phyloP scores from a whole-genome alignment of 306 rosid species.

The Quercus ilex region DNA sequence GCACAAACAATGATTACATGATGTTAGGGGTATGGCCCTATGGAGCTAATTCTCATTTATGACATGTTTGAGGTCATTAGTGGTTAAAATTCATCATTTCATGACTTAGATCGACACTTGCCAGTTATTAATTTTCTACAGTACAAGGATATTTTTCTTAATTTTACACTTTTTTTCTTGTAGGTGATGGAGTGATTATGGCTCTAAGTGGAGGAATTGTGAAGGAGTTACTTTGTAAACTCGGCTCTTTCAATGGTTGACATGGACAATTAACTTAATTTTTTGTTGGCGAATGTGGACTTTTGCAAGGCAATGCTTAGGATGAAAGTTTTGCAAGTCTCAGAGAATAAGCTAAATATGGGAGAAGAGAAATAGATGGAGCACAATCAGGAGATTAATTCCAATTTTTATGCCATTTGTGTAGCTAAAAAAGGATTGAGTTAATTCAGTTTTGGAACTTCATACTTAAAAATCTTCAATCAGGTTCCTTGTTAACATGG shows the following conservation, averaged over 20 bases:
- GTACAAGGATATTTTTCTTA: neutral
- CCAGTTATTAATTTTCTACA: neutral
- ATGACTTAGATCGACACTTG: neutral
- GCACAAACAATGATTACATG: neutral
- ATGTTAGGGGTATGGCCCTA: too few species aligned
- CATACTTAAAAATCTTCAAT: neutral
- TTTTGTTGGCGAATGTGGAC: neutral
- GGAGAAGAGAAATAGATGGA: neutral
- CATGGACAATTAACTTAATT: neutral
- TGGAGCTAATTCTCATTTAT: too few species aligned
- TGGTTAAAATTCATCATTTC: neutral
- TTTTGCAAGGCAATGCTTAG: neutral
- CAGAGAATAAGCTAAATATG: neutral
- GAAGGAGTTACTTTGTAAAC: neutral
- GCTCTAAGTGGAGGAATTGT: neutral
- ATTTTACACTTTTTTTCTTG: neutral
- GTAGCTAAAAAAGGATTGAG: neutral
- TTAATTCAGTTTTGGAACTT: neutral
- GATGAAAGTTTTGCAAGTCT: neutral
- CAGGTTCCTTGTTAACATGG: neutral
- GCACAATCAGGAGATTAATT: neutral
- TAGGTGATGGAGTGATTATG: neutral
- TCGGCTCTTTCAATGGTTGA: neutral
- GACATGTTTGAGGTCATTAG: neutral
- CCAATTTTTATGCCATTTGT: too few species aligned